Evolutionary conservation across 345 rosid species (phyloP).

Genomic region (sweet orange (Citrus sinensis)): DVS_A1.0 CM039163.1:48931001-48931500

Average conservation of each 20-base stretch:
- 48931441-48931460: slow-evolving; percentile 58
- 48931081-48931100: slow-evolving; percentile 30
- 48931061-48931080: slow-evolving; percentile 28
- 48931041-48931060: slow-evolving; percentile 23
- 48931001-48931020: slow-evolving; percentile 35
- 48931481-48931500: slow-evolving; percentile 64
- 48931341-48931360: slow-evolving; percentile 56
- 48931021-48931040: slow-evolving; percentile 32
- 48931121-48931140: slow-evolving; percentile 18
- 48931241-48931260: slow-evolving; percentile 74
- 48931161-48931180: slow-evolving; percentile 94
- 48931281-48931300: slow-evolving; percentile 82
- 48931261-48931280: slow-evolving; percentile 82
- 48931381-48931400: slow-evolving; percentile 74
- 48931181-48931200: slow-evolving; percentile 93
- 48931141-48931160: slow-evolving; percentile 55
- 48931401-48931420: slow-evolving; percentile 60
- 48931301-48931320: slow-evolving; percentile 92
- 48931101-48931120: slow-evolving; percentile 23
- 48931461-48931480: slow-evolving; percentile 78
- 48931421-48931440: slow-evolving; percentile 56
- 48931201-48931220: slow-evolving; percentile 87
- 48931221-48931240: slow-evolving; percentile 69
- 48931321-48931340: slow-evolving; percentile 54
- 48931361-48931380: slow-evolving; percentile 79